Percentiles rank a stretch among this genome's conserved stretches.
Evolutionary conservation across 305 asterid species (phyloP).

Genomic region (Fraxinus baroniana): DNA sequence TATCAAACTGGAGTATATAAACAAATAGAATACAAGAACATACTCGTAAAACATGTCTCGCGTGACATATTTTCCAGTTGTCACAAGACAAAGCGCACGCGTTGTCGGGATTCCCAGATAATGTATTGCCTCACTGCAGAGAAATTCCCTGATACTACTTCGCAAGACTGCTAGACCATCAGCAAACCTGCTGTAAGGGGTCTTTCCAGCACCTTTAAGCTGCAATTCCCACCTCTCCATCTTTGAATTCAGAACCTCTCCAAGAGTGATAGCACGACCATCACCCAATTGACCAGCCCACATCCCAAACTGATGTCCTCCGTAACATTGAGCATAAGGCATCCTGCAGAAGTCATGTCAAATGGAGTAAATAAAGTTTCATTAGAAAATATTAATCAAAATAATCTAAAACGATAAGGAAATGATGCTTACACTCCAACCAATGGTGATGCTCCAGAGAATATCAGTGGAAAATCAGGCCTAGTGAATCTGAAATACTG

Average conservation of each 20-base stretch:
- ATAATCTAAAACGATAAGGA: neutral
- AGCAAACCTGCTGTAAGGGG: slow-evolving; percentile 97
- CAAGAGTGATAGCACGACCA: slow-evolving; percentile 93
- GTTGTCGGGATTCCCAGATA: slow-evolving; percentile 90
- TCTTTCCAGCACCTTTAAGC: slow-evolving; percentile 94
- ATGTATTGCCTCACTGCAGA: slow-evolving; percentile 97
- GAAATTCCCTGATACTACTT: slow-evolving; percentile 91
- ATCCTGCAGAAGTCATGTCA: slow-evolving; percentile 32
- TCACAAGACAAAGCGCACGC: slow-evolving; percentile 83
- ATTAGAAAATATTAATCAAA: neutral
- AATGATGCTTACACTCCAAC: slow-evolving; percentile 64
- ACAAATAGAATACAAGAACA: slow-evolving; percentile 23
- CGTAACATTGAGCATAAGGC: slow-evolving; percentile 92
- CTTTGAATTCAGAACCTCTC: slow-evolving; percentile 75
- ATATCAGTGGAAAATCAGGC: slow-evolving; percentile 71
- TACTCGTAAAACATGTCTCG: slow-evolving; percentile 99
- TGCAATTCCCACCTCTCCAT: slow-evolving; percentile 91
- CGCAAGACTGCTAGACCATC: slow-evolving; percentile 97
- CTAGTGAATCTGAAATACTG: slow-evolving; percentile 71
- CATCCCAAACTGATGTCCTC: slow-evolving; percentile 97
- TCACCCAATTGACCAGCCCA: slow-evolving; percentile 99
- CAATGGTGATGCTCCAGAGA: slow-evolving; percentile 76
- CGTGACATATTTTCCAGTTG: slow-evolving; percentile 75
- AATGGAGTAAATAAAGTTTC: neutral
- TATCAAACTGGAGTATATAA: neutral